A percentile compares a stretch with the other conserved stretches of the same genome.
Evolutionary conservation across 2,329 filamentous ascomycete species (phyloP).

Genomic region (Beauveria asiatica): DNA sequence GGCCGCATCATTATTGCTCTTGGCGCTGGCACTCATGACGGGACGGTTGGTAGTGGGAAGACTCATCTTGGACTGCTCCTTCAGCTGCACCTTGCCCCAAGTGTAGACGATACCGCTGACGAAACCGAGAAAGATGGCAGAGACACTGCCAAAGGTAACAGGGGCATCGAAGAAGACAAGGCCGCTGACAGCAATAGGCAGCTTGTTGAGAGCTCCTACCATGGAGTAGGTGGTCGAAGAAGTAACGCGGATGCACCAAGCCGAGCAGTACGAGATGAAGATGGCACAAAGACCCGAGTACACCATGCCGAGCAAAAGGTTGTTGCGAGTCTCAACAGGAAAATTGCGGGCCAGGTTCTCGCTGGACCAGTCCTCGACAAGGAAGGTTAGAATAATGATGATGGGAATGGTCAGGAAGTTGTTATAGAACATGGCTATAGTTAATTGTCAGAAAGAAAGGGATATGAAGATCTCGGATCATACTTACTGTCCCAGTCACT

Average conservation of each 20-base stretch:
- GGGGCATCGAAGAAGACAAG: conserved; percentile 86
- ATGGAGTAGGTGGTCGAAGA: conserved; percentile 95
- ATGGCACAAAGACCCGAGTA: conserved; percentile 80
- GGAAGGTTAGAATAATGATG: conserved; percentile 65
- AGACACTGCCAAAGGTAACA: conserved; percentile 77
- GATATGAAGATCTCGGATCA: not conserved
- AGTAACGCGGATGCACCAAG: conserved; percentile 90
- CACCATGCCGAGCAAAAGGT: conserved; percentile 72
- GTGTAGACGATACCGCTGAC: conserved; percentile 75
- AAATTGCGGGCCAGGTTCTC: conserved; percentile 76
- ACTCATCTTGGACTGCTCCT: conserved; percentile 10
- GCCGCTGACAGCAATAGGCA: conserved; percentile 78
- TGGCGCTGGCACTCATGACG: conserved; percentile 12
- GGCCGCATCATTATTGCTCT: conserved; percentile 12
- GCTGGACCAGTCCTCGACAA: conserved; percentile 80
- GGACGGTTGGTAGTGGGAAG: conserved; percentile 9
- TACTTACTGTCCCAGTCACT: conserved; percentile 92
- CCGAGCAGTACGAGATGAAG: conserved; percentile 92
- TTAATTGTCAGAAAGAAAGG: conserved; percentile 19
- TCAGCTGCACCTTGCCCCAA: conserved; percentile 24
- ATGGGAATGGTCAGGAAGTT: conserved; percentile 88
- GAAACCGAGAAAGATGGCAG: conserved; percentile 79
- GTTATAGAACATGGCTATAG: conserved; percentile 90
- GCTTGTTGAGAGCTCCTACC: conserved; percentile 90
- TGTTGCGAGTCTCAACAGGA: conserved; percentile 62